phyloP scores from a whole-genome alignment of 2,329 filamentous ascomycete genomes.

The Parastagonospora nodorum region DNA sequence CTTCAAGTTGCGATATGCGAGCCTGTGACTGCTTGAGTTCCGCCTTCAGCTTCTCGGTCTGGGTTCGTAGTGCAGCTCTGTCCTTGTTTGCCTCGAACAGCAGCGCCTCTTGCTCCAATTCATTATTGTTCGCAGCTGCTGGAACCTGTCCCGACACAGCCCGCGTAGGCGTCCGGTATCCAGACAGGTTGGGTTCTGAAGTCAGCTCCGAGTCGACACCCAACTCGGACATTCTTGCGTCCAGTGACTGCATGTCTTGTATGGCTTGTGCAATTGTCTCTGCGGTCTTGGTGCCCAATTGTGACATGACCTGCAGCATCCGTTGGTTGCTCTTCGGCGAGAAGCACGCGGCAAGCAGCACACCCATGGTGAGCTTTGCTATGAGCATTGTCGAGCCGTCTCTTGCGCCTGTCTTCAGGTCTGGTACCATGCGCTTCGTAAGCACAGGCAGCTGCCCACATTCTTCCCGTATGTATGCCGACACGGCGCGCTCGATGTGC shows the following conservation, averaged over 20 bases:
- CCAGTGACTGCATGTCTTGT: conserved; percentile 46
- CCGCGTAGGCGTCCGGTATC: conserved; percentile 40
- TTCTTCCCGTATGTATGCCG: conserved; percentile 56
- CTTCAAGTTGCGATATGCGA: conserved; percentile 52
- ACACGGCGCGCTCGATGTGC: conserved; percentile 55
- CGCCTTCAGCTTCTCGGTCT: conserved; percentile 46
- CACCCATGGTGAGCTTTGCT: conserved; percentile 53
- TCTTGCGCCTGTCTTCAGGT: conserved; percentile 56
- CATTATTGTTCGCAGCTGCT: conserved; percentile 47
- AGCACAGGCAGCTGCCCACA: conserved; percentile 48
- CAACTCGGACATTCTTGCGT: conserved; percentile 41
- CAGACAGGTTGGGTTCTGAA: conserved; percentile 37
- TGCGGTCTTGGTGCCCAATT: conserved; percentile 44
- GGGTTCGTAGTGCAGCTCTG: conserved; percentile 50
- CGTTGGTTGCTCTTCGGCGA: conserved; percentile 54
- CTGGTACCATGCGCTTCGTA: conserved; percentile 49
- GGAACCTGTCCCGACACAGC: conserved; percentile 34
- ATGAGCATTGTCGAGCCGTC: conserved; percentile 49
- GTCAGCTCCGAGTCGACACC: conserved; percentile 44
- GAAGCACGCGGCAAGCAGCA: conserved; percentile 55
- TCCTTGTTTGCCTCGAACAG: conserved; percentile 55
- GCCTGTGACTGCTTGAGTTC: conserved; percentile 50
- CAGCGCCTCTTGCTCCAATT: conserved; percentile 57
- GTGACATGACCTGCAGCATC: conserved; percentile 51
- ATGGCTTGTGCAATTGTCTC: conserved; percentile 48